Base-by-base conservation (phyloP, 257 asterid species). In the Euphrasia confusa region DNA sequence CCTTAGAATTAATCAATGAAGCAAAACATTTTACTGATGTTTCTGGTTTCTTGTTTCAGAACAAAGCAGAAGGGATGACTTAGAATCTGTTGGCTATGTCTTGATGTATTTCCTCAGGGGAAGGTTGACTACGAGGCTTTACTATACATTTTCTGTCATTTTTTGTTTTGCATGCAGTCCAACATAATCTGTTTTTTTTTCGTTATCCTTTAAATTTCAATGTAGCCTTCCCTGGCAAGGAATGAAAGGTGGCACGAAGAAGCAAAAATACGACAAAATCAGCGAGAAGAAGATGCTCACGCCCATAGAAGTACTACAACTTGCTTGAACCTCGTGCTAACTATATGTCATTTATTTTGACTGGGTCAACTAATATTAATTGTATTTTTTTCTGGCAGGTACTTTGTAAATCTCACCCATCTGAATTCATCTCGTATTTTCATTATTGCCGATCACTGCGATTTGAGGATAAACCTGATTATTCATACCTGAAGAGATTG, bases 141-240 rank as follows among this genome's bases (percentile, higher is more conserved):
- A 58, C 45, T 56, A 42, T 4, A 42, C 10, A 48, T 13, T 50
- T 44, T 52, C 14, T 5, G 3, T 21, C 12, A 33, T 54, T 56
- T 12, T 15, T 39, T 70, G 21, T 37, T 37, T 21, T 33, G 33
- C 33, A 30, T 9, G 30, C 30, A 35, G 12, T 21, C 65, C 15
- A 7, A 32, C 24, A 60, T 55, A n/a, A 18, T 61, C 56, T 63
- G 24, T 63, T 71, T 21, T 59, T 47, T 54, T 7, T 57, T 48
- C 63, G n/a, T 66, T 2, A 48, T 24, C 1, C 52, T 12, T 61
- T 2, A 9, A n/a, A 24, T 35, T 60, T n/a, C 57, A 7, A 61
- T 49, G 50, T 70, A 88, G 96, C 73, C 96, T 88, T 71, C 96
- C 95, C 49, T 88, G 96, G 96, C 96, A 88, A 74, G 96, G 96